Evolutionary conservation across 768 basidiomycete genomes (phyloP).

Genomic region (Pilatotrama ljubarskyi): DNA sequence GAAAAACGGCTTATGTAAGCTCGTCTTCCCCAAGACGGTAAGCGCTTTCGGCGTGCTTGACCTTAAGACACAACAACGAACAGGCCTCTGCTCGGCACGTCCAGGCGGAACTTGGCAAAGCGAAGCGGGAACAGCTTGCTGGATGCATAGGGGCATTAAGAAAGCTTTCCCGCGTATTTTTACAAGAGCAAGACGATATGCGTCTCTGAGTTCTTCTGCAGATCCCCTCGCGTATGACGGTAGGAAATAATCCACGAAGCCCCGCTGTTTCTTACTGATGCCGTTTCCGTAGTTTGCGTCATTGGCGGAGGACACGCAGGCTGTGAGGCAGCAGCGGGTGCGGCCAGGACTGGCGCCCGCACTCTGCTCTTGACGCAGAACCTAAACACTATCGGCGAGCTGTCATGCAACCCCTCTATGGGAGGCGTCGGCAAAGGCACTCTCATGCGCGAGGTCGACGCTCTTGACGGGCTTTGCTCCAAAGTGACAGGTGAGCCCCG

Average conservation of each 20-base stretch:
- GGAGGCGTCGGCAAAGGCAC: conserved; percentile 93
- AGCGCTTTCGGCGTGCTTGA: no score
- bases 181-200: background rate
- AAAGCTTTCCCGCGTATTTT: background rate
- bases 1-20: conserved; percentile 11
- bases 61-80: no score
- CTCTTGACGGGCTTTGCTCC: conserved; percentile 86
- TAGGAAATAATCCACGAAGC: background rate
- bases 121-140: background rate
- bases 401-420: conserved; percentile 92
- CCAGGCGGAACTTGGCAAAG: background rate
- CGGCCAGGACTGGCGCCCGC: conserved; percentile 79
- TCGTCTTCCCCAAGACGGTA: no score
- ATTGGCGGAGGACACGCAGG: conserved; percentile 94
- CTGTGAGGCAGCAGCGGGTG: conserved; percentile 86
- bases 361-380: conserved; percentile 83
- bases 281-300: conserved; percentile 57
- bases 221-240: conserved; percentile 24
- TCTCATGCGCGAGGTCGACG: conserved; percentile 88
- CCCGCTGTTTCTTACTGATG: background rate
- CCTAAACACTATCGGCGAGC: conserved; percentile 74
- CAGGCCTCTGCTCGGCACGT: no score
- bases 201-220: conserved; percentile 11
- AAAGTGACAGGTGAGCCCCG: conserved; percentile 63
- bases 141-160: conserved; percentile 10